These are phyloP conservation scores for Rhodotorula paludigena DNA, from an alignment of 768 basidiomycete genomes.

Conservation along the genomic window DNA sequence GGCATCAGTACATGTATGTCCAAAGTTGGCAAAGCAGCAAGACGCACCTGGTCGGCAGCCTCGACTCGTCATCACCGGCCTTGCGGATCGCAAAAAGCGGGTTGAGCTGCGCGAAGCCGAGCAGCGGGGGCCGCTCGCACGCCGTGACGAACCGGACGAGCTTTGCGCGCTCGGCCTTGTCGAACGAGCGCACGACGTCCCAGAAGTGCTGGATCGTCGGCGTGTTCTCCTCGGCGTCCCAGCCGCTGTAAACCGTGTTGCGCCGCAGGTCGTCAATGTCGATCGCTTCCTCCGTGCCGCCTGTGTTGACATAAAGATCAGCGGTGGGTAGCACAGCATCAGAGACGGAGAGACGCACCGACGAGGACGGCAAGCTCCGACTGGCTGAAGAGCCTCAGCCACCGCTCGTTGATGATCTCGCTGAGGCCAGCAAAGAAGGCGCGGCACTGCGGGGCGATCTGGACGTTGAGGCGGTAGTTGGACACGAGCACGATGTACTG, in stretches of 20 bases:
- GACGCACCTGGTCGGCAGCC: conserved; percentile 40
- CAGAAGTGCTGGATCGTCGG: conserved; percentile 74
- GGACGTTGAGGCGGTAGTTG: conserved; percentile 78
- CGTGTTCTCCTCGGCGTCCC: conserved; percentile 55
- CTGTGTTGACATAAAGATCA: not conserved
- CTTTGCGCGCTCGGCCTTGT: conserved; percentile 69
- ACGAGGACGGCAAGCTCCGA: conserved; percentile 78
- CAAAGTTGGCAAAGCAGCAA: not conserved
- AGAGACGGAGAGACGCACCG: conserved; percentile 55
- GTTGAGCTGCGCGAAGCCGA: conserved; percentile 79
- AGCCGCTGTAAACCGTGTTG: conserved; percentile 55
- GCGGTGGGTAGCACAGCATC: not conserved
- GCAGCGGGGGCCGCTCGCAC: conserved; percentile 73
- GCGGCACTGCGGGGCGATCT: conserved; percentile 59
- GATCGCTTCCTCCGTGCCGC: conserved; percentile 42
- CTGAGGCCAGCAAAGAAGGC: conserved; percentile 82
- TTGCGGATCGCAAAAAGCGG: conserved; percentile 87
- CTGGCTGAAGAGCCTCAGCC: conserved; percentile 96
- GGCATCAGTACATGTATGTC: not conserved
- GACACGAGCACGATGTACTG: conserved; percentile 85
- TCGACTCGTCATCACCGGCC: conserved; percentile 61
- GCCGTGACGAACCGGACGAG: conserved; percentile 81
- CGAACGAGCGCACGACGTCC: conserved; percentile 74
- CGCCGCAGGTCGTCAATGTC: conserved; percentile 65
- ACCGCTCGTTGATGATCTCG: conserved; percentile 85